Percentiles rank a stretch among this genome's conserved stretches.
phyloP scores from a whole-genome alignment of 2,329 filamentous ascomycete species.

The Aspergillus sp. region DNA sequence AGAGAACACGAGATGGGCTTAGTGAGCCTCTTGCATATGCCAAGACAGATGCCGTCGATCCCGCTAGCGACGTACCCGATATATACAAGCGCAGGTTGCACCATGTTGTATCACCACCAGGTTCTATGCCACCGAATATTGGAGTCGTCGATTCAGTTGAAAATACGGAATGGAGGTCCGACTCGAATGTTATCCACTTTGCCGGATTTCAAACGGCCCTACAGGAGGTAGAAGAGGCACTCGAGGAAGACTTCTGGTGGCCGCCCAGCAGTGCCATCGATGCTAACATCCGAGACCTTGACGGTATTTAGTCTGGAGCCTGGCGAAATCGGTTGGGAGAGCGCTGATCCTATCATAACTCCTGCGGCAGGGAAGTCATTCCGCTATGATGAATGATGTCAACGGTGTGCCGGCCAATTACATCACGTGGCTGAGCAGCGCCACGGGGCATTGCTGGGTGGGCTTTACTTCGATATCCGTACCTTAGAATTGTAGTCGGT shows the following conservation, averaged over 20 bases:
- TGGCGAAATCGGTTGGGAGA: neutral
- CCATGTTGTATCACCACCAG: neutral
- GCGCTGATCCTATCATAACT: too few relatives aligned
- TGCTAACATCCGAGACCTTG: slow-evolving; percentile 29
- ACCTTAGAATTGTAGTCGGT: neutral
- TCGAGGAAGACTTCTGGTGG: slow-evolving; percentile 44
- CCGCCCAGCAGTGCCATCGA: slow-evolving; percentile 35
- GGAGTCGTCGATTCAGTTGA: slow-evolving; percentile 33
- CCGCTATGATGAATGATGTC: neutral
- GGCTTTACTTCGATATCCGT: neutral
- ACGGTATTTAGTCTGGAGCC: neutral
- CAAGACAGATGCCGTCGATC: slow-evolving; percentile 17
- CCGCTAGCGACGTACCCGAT: slow-evolving; percentile 22
- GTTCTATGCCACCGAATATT: slow-evolving; percentile 12
- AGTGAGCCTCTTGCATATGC: neutral
- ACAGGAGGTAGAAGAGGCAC: slow-evolving; percentile 18
- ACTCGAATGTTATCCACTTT: slow-evolving; percentile 2
- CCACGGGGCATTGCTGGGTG: slow-evolving; percentile 17
- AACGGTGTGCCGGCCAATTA: slow-evolving; percentile 2
- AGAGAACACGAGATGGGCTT: slow-evolving; percentile 20
- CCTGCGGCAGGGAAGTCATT: too few relatives aligned
- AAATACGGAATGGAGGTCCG: slow-evolving; percentile 18
- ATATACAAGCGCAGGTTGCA: slow-evolving; percentile 10
- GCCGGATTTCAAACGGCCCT: neutral
- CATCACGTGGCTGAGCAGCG: slow-evolving; percentile 15